Conservation (phyloP, 345 rosid genomes). For the sweet orange (Citrus sinensis) region DVS_A1.0 CM039165.1:29028001-29028500, state of each 20-base stretch:
- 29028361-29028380: conserved; percentile 12
- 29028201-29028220: not conserved
- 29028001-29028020: too few relatives aligned
- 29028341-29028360: conserved; percentile 16
- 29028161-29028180: too few relatives aligned
- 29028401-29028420: not conserved
- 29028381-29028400: conserved; percentile 12
- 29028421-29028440: conserved; percentile 21
- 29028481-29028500: conserved; percentile 28
- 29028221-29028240: too few relatives aligned
- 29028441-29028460: conserved; percentile 14
- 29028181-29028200: not conserved
- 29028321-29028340: conserved; percentile 5
- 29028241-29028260: not conserved
- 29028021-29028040: too few relatives aligned
- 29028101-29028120: too few relatives aligned
- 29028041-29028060: too few relatives aligned
- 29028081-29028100: too few relatives aligned
- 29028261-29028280: not conserved
- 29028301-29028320: not conserved
- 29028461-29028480: conserved; percentile 26
- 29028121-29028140: too few relatives aligned
- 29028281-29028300: not conserved
- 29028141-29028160: too few relatives aligned
- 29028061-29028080: too few relatives aligned